A percentile compares a stretch with the other conserved stretches of the same genome.
Conservation (phyloP, 164 flowering plant genomes). For the Amborella trichopoda region DNA sequence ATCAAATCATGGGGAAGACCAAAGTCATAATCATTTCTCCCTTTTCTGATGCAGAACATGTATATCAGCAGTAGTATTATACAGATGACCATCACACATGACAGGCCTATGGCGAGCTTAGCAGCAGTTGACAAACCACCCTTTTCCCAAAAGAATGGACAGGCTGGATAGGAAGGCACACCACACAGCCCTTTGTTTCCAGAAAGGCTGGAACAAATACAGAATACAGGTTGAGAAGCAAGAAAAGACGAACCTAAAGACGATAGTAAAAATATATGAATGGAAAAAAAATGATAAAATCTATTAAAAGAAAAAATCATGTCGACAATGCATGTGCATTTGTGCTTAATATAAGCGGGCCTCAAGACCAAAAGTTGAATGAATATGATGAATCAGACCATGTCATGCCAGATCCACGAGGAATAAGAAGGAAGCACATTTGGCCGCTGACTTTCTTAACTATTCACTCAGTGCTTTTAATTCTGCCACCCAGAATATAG, state of each 20-base stretch:
- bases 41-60: slow-evolving; percentile 50
- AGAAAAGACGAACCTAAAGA: no score
- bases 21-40: slow-evolving; percentile 81
- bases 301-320: background rate
- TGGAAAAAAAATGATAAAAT: no score
- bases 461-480: no score
- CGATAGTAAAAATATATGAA: no score
- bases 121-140: slow-evolving; percentile 63
- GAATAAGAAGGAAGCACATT: no score
- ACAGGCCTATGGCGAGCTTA: slow-evolving; percentile 64
- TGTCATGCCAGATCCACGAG: no score
- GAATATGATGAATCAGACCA: no score
- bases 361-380: no score
- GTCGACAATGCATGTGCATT: background rate
- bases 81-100: slow-evolving; percentile 37
- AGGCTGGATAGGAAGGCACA: slow-evolving; percentile 66
- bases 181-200: slow-evolving; percentile 93
- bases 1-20: slow-evolving; percentile 79
- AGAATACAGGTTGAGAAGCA: no score
- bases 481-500: no score
- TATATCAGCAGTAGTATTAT: slow-evolving; percentile 33
- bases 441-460: no score
- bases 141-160: slow-evolving; percentile 75
- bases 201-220: slow-evolving; percentile 45
- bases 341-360: no score